Conservation (phyloP, 176 grass and related monocot genomes). For the Elymus sibiricus region DNA sequence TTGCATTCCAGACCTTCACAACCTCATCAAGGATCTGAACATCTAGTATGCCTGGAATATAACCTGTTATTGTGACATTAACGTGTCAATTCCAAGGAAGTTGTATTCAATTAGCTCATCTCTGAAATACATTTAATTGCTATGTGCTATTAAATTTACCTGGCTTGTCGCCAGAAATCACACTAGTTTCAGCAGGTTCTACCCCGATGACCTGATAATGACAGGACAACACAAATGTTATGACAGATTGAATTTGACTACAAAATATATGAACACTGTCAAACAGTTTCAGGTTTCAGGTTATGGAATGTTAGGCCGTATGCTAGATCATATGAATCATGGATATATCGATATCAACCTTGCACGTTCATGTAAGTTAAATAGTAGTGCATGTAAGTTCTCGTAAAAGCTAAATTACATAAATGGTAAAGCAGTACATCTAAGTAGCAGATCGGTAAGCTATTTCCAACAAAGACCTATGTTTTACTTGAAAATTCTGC, state of each 20-base stretch:
- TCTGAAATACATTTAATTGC: constrained; percentile 1
- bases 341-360: neutral
- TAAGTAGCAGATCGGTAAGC: neutral
- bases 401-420: neutral
- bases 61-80: constrained; percentile 50
- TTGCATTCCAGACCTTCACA: constrained; percentile 67
- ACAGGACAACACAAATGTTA: neutral
- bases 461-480: neutral
- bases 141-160: constrained; percentile 43
- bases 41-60: constrained; percentile 89
- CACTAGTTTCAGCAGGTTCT: constrained; percentile 93
- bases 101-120: neutral
- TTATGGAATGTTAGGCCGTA: neutral
- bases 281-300: constrained; percentile 9
- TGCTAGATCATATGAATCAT: constrained; percentile 10
- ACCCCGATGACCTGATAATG: constrained; percentile 75
- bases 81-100: constrained; percentile 12
- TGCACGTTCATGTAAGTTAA: neutral
- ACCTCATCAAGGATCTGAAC: constrained; percentile 92
- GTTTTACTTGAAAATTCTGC: neutral
- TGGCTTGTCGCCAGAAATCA: constrained; percentile 77
- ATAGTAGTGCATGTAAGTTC: constrained; percentile 10
- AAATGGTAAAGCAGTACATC: neutral
- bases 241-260: neutral
- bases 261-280: neutral